phyloP scores from a whole-genome alignment of 805 yeast genomes.

The Ogataea corticis region DNA sequence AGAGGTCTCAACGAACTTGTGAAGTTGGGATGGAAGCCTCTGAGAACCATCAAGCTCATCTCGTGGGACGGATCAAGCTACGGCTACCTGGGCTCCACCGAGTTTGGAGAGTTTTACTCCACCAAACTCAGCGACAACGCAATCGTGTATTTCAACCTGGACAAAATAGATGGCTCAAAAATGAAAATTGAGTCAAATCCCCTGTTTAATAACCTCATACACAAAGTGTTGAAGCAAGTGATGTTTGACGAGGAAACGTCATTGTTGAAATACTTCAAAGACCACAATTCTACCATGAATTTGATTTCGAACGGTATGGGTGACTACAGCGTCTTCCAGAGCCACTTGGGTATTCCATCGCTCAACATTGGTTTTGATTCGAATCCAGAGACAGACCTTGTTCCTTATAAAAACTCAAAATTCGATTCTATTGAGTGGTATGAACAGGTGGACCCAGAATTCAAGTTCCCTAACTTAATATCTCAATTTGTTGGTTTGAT shows the following conservation, averaged over 20 bases:
- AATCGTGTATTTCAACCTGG: slow-evolving; percentile 53
- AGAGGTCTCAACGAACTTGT: slow-evolving; percentile 48
- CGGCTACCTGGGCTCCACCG: slow-evolving; percentile 57
- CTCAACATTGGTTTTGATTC: slow-evolving; percentile 47
- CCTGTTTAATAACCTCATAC: slow-evolving; percentile 47
- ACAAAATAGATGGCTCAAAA: slow-evolving; percentile 53
- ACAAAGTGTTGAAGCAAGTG: slow-evolving; percentile 47
- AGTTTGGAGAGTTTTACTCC: slow-evolving; percentile 51
- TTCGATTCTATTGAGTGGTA: slow-evolving; percentile 63
- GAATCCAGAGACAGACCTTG: slow-evolving; percentile 43
- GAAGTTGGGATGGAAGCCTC: slow-evolving; percentile 46
- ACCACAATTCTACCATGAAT: slow-evolving; percentile 37
- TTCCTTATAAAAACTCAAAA: slow-evolving; percentile 58
- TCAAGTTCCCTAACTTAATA: slow-evolving; percentile 52
- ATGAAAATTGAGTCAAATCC: slow-evolving; percentile 56
- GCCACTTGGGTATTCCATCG: slow-evolving; percentile 67
- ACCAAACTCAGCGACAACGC: slow-evolving; percentile 41
- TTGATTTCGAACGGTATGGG: slow-evolving; percentile 49
- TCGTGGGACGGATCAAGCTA: slow-evolving; percentile 49
- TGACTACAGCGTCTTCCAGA: slow-evolving; percentile 61
- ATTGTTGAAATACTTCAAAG: slow-evolving; percentile 50
- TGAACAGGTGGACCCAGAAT: slow-evolving; percentile 45
- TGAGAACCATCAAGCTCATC: slow-evolving; percentile 40
- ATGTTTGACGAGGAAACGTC: slow-evolving; percentile 41
- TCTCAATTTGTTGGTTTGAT: slow-evolving; percentile 63